Evolutionary conservation across 176 grass and related monocot genomes (phyloP), one percentile per base, ranked within the genome.

Genomic region (Phoenix roebelenii): DNA sequence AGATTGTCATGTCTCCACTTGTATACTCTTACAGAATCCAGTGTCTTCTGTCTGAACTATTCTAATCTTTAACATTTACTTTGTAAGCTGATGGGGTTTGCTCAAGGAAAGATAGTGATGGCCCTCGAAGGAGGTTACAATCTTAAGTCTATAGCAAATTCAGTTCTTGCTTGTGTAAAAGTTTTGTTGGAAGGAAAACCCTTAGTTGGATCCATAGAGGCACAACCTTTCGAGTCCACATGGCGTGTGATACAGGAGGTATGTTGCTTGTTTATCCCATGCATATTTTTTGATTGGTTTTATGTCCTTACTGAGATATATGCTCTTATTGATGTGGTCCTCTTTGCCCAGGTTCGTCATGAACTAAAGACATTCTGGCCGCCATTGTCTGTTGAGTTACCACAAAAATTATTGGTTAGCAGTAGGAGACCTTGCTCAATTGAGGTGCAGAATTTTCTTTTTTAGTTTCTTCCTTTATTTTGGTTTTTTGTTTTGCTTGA

Each of bases 111-210:
- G 80, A 76, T 97, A 67, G 87, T 97, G 54, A 82, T 97, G 93
- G 78, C 77, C 22, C 81, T 97, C 51, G 93, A 97, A 84, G 93
- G 87, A 65, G 93, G 93, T 59, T 97, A 97, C 72, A 97, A 91
- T 79, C 81, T 97, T 49, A 88, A 44, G 17, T 97, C 87, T 54
- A 91, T 85, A 73, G 81, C 87, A 67, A 83, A 97, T 73, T 97
- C 93, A 61, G 84, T 91, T 80, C 72, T 63, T 78, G 79, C 84
- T 76, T 97, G 93, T 61, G 84, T 76, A 23, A 76, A 80, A 52
- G 78, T 91, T 74, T 74, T 97, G 23, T 88, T 97, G 68, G 80
- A 88, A 76, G 93, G 91, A 53, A 54, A 82, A 18, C 72, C 76
- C 60, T 68, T 68, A 58, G 61, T 54, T 72, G 71, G 55, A 51